Evolutionary conservation across 768 basidiomycete genomes (phyloP), one percentile per base, ranked within the genome.

Genomic region (Mycena olivaceomarginata): DNA sequence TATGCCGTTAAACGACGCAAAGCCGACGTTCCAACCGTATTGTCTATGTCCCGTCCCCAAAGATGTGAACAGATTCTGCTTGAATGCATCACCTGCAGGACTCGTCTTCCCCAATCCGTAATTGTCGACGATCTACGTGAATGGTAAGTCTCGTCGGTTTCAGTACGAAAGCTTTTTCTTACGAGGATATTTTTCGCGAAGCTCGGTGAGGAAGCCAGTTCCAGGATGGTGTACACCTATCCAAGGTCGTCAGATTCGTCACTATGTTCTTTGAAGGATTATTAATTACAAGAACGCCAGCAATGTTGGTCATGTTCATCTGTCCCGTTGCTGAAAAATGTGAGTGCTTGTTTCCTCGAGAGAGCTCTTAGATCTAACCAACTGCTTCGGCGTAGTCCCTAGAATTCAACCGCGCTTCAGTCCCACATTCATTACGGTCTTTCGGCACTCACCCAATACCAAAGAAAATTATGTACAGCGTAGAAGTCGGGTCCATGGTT

Each of bases 171-270:
- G 31, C 9, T 20, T 60, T n/a, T 60, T 39, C 70, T 68, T 40
- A 90, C 60, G n/a, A 90, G 86, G 63, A 90, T 88, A 48, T 85
- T 84, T 63, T 84, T 84, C 9, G 87, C 89, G 66, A 85, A 85
- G 40, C 87, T 88, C 0, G 89, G 86, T 7, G 87, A 82, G 46
- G 83, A 80, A 5, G 86, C 82, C 40, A 90, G 85, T 56, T 80
- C 82, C 25, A 73, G 63, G 22, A 89, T 85, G 74, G 87, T 85
- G 16, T 79, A 70, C 43, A 59, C 31, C 56, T 67, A 43, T 65
- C 41, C 22, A 65, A 65, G 11, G 43, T 45, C 12, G n/a, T 65
- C n/a, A 45, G n/a, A 16, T 20, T 41, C 40, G 6, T 25, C 5
- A 45, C 25, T 65, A 5, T 25, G 8, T 0, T 65, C n/a, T 6